A percentile compares a stretch with the other conserved stretches of the same genome.
These are phyloP conservation scores for Quercus rubra DNA, from an alignment of 306 rosid species.

Conservation along the genomic window DNA sequence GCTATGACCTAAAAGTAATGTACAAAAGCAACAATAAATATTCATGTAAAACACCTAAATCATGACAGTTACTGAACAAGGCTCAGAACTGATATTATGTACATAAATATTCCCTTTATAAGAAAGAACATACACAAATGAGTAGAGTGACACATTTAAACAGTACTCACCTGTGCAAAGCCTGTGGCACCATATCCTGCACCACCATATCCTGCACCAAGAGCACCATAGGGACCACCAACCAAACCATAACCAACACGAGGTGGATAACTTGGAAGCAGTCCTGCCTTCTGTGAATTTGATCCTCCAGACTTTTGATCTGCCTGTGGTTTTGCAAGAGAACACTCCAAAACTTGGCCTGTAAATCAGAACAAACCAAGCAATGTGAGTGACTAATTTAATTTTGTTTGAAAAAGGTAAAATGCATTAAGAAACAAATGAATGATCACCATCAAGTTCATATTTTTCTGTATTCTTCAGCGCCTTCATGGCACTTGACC, in stretches of 20 bases:
- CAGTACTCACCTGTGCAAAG: conserved; percentile 62
- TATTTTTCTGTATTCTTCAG: conserved; percentile 85
- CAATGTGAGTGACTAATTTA: conserved; percentile 17
- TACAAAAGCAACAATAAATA: background rate
- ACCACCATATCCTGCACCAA: conserved; percentile 61
- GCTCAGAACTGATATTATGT: background rate
- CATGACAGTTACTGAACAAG: background rate
- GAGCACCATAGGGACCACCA: conserved; percentile 79
- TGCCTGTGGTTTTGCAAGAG: conserved; percentile 96
- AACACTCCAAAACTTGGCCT: conserved; percentile 90
- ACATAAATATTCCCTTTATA: background rate
- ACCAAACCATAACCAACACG: conserved; percentile 62
- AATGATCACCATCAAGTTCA: conserved; percentile 67
- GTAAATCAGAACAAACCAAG: conserved; percentile 18
- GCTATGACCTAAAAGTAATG: background rate
- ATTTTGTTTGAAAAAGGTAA: background rate
- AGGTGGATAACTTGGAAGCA: conserved; percentile 84
- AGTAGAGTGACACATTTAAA: background rate
- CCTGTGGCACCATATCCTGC: conserved; percentile 35
- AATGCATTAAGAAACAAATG: background rate
- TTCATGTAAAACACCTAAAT: background rate
- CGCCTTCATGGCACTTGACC: conserved; percentile 94
- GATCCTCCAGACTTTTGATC: conserved; percentile 63
- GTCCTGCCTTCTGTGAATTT: conserved; percentile 58
- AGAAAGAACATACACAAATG: background rate